Conservation (phyloP, 148 eudicot species). For the Spergularia bocconei region DNA sequence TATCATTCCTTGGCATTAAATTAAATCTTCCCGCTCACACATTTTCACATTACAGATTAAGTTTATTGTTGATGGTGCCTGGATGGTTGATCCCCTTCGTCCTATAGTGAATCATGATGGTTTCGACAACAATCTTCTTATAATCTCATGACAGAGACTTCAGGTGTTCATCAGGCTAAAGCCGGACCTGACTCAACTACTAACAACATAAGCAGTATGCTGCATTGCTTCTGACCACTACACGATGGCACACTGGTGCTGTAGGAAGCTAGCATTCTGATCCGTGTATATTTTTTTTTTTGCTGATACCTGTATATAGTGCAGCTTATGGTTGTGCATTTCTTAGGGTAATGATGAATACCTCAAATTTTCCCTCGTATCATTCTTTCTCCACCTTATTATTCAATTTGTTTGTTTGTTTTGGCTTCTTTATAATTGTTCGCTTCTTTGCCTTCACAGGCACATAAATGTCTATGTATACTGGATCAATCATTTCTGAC, state of each 20-base stretch:
- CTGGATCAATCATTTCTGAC: too few species aligned
- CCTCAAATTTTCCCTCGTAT: not conserved
- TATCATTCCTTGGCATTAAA: not conserved
- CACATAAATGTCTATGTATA: too few species aligned
- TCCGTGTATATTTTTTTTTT: slow-evolving; percentile 10
- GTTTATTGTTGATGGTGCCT: slow-evolving; percentile 80
- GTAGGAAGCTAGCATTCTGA: slow-evolving; percentile 3
- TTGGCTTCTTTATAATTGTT: not conserved
- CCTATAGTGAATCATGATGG: slow-evolving; percentile 59
- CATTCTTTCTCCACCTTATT: not conserved
- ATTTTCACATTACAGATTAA: slow-evolving; percentile 57
- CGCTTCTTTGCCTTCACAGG: not conserved
- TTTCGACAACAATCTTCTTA: slow-evolving; percentile 68
- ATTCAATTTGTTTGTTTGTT: not conserved
- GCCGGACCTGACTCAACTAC: slow-evolving; percentile 17
- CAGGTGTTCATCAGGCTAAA: not conserved
- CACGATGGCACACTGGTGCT: not conserved
- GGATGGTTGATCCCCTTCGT: slow-evolving; percentile 84
- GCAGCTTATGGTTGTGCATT: not conserved
- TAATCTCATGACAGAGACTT: slow-evolving; percentile 32
- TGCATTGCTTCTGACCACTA: not conserved
- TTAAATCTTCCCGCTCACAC: not conserved
- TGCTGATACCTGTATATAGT: slow-evolving; percentile 11
- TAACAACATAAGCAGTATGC: slow-evolving; percentile 3
- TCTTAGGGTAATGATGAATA: not conserved